phyloP scores from a whole-genome alignment of 106 monocot genomes.

The Vanilla planifolia region DNA sequence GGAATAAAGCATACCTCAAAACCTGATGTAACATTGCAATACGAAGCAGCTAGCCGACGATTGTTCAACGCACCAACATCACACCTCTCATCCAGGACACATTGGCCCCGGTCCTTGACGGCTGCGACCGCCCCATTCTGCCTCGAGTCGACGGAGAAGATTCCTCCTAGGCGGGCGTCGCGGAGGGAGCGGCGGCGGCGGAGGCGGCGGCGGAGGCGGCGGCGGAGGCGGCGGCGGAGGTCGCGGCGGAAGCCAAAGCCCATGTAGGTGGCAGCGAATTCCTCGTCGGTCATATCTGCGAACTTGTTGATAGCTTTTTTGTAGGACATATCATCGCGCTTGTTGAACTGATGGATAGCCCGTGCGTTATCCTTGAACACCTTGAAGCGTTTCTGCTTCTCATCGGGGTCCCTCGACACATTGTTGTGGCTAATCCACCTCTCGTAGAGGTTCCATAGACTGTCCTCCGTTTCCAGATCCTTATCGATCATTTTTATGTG shows the following conservation, averaged over 20 bases:
- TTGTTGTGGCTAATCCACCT: slow-evolving; percentile 51
- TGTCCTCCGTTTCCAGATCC: slow-evolving; percentile 55
- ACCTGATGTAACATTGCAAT: slow-evolving; percentile 64
- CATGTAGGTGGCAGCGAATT: slow-evolving; percentile 33
- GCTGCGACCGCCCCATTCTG: too few relatives aligned
- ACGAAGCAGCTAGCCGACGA: slow-evolving; percentile 71
- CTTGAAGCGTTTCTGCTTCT: slow-evolving; percentile 46
- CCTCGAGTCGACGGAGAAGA: too few relatives aligned
- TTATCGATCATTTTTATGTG: slow-evolving; percentile 24
- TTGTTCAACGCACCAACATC: slow-evolving; percentile 94
- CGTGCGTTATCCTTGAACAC: slow-evolving; percentile 51
- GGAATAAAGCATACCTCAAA: slow-evolving; percentile 63
- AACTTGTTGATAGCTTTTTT: slow-evolving; percentile 50
- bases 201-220: slow-evolving; percentile 5
- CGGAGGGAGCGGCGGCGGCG: background rate
- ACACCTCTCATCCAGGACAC: slow-evolving; percentile 33
- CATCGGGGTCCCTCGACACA: slow-evolving; percentile 30
- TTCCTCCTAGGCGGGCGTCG: too few relatives aligned
- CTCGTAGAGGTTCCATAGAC: slow-evolving; percentile 54
- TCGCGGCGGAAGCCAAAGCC: too few relatives aligned
- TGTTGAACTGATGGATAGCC: slow-evolving; percentile 48
- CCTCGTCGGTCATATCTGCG: slow-evolving; percentile 39
- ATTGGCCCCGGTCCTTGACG: too few relatives aligned
- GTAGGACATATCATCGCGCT: slow-evolving; percentile 20
- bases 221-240: slow-evolving; percentile 18